phyloP scores from a whole-genome alignment of 2,329 filamentous ascomycete species.

The Talaromyces albobiverticillius region DNA sequence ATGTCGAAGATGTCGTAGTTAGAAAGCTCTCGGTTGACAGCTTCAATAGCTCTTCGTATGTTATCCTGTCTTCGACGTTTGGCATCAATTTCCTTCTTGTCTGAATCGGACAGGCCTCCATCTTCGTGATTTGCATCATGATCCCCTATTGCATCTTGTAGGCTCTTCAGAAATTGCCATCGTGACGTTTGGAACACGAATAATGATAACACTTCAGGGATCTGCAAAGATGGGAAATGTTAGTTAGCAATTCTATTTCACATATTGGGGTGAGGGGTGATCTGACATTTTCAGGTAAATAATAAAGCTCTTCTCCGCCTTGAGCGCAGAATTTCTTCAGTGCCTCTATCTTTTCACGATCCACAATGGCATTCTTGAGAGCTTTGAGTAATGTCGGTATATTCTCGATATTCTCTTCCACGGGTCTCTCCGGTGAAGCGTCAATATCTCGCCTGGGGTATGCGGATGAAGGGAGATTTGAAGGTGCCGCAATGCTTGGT shows the following conservation, averaged over 20 bases:
- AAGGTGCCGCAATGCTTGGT: slow-evolving; percentile 36
- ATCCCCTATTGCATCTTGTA: slow-evolving; percentile 59
- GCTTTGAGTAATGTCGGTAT: slow-evolving; percentile 67
- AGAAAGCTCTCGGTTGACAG: slow-evolving; percentile 76
- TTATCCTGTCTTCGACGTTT: slow-evolving; percentile 57
- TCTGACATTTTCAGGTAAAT: slow-evolving; percentile 66
- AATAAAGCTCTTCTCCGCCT: slow-evolving; percentile 70
- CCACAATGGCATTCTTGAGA: slow-evolving; percentile 70
- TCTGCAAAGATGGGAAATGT: slow-evolving; percentile 41
- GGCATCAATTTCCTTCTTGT: slow-evolving; percentile 42
- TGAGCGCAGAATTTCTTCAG: slow-evolving; percentile 79
- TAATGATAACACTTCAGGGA: slow-evolving; percentile 80
- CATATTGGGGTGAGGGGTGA: too few relatives aligned
- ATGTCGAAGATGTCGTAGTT: slow-evolving; percentile 87
- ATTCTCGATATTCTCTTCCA: slow-evolving; percentile 57
- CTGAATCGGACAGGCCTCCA: slow-evolving; percentile 43
- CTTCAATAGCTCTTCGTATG: slow-evolving; percentile 69
- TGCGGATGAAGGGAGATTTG: slow-evolving; percentile 20
- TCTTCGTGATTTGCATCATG: slow-evolving; percentile 39
- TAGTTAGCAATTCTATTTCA: neutral
- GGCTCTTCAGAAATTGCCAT: slow-evolving; percentile 67
- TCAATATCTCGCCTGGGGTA: slow-evolving; percentile 36
- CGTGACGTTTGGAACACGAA: slow-evolving; percentile 90
- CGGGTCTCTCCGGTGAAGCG: slow-evolving; percentile 44
- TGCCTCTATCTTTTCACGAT: slow-evolving; percentile 85